These are phyloP conservation scores for Pythium sp. DNA, from an alignment of 352 stramenopile genomes.

Conservation along the genomic window DNA sequence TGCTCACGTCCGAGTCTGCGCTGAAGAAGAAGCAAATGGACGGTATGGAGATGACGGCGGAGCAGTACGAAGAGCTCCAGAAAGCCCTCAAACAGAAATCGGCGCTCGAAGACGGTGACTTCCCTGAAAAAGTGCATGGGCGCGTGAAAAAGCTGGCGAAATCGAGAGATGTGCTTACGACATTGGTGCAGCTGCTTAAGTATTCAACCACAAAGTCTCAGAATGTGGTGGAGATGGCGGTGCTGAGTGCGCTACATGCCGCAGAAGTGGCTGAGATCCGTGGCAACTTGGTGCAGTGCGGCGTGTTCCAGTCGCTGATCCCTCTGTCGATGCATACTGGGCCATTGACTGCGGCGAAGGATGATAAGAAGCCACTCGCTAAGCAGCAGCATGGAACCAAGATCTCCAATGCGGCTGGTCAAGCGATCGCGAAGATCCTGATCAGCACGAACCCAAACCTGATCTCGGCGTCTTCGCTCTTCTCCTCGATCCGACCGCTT, in stretches of 20 bases:
- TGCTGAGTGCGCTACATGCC: slow-evolving; percentile 63
- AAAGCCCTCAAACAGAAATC: slow-evolving; percentile 94
- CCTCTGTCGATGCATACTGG: slow-evolving; percentile 40
- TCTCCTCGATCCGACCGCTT: slow-evolving; percentile 83
- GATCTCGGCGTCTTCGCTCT: slow-evolving; percentile 66
- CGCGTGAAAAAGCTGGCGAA: slow-evolving; percentile 57
- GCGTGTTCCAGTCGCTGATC: slow-evolving; percentile 73
- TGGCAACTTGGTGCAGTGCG: slow-evolving; percentile 75
- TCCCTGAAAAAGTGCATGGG: slow-evolving; percentile 59
- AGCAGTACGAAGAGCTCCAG: slow-evolving; percentile 98
- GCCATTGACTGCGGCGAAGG: background rate
- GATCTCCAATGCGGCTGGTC: slow-evolving; percentile 85
- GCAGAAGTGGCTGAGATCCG: slow-evolving; percentile 61
- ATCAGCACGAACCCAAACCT: slow-evolving; percentile 96
- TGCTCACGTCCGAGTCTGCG: slow-evolving; percentile 92
- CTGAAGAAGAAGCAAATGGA: slow-evolving; percentile 96
- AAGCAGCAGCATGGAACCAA: slow-evolving; percentile 68
- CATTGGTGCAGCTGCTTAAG: slow-evolving; percentile 81
- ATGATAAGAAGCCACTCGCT: slow-evolving; percentile 32
- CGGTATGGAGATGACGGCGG: slow-evolving; percentile 94
- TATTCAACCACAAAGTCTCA: slow-evolving; percentile 63
- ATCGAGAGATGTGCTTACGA: slow-evolving; percentile 58
- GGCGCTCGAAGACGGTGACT: slow-evolving; percentile 89
- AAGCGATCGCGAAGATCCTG: slow-evolving; percentile 95
- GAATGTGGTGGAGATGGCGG: slow-evolving; percentile 78